Base-by-base conservation (phyloP, 2,329 filamentous ascomycete species). In the Aureobasidium sp. region DNA sequence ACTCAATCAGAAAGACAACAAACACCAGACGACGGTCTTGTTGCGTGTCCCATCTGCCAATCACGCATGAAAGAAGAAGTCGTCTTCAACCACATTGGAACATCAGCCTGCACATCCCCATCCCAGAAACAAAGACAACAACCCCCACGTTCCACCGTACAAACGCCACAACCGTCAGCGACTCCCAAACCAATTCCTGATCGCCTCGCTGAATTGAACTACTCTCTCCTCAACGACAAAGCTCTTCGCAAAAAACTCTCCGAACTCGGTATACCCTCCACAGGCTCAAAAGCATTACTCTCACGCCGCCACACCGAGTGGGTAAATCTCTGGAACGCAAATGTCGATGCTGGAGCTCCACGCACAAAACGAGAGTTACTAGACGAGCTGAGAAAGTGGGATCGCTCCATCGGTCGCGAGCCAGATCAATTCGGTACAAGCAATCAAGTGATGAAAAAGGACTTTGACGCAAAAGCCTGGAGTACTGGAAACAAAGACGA, bases 281-380 rank as follows among this genome's bases (percentile, higher is more conserved):
- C 77, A 63, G 94, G 94, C 0, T 74, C 81, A 0, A 87, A 87
- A 49, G 77, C 81, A 49, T 79, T 92, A 1, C 78, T 97, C 60
- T 88, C 93, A 71, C 83, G 82, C 66, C 84, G 95, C 19, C 92
- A 97, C 70, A 90, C 84, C 27, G 94, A 99, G 74, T 99, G 92
- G 92, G 82, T 94, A 57, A 97, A 94, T 40, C 77, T 99, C 19
- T 97, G 91, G 88, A 99, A 99, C 73, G 90, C 95, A 12, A 99
- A 99, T 71, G 96, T 91, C 75, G 94, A 99, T 73, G 88, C 92
- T 2, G 83, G 82, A 39, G 78, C 79, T 1, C 91, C 91, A 0
- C 89, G 88, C 70, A 79, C 80, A 12, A 90, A 89, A 65, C 70
- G 76, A 7, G 87, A 94, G 62, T 74, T 99, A 5, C 74, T 96